A percentile compares a stretch with the other conserved stretches of the same genome.
phyloP scores from a whole-genome alignment of 257 asterid species.

The Plantago ovata region DNA sequence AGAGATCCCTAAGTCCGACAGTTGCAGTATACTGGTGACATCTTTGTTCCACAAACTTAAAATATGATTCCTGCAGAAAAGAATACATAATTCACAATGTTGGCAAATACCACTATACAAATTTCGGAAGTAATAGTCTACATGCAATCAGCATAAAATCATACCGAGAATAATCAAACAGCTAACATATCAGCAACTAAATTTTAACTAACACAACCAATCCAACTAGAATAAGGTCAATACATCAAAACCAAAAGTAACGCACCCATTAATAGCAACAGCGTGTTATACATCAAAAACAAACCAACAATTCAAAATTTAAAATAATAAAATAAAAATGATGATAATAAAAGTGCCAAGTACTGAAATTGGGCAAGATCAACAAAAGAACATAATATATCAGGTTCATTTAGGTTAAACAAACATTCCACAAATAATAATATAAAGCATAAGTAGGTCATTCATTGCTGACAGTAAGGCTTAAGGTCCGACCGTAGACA shows the following conservation, averaged over 20 bases:
- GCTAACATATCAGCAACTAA: not conserved
- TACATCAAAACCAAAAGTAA: constrained; percentile 5
- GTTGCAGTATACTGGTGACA: constrained; percentile 72
- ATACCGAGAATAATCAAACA: not conserved
- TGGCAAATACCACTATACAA: not conserved
- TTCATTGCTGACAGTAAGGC: no score
- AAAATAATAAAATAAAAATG: not conserved
- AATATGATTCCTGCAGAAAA: constrained; percentile 69
- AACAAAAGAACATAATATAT: no score
- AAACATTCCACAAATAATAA: no score
- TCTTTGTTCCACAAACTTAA: constrained; percentile 95
- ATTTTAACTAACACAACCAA: constrained; percentile 7
- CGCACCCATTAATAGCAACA: constrained; percentile 12
- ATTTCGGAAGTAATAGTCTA: not conserved
- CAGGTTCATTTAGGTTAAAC: no score
- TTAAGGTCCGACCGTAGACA: no score
- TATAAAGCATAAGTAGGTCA: no score
- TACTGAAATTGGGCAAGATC: not conserved
- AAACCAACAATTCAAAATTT: not conserved
- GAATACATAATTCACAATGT: constrained; percentile 18
- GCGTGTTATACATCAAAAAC: constrained; percentile 10
- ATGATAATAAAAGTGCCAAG: not conserved
- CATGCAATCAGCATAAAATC: constrained; percentile 8
- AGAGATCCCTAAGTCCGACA: constrained; percentile 72
- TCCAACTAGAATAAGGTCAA: not conserved